phyloP scores from a whole-genome alignment of 1,139 yeast species.

The Yarrowia galli region DNA sequence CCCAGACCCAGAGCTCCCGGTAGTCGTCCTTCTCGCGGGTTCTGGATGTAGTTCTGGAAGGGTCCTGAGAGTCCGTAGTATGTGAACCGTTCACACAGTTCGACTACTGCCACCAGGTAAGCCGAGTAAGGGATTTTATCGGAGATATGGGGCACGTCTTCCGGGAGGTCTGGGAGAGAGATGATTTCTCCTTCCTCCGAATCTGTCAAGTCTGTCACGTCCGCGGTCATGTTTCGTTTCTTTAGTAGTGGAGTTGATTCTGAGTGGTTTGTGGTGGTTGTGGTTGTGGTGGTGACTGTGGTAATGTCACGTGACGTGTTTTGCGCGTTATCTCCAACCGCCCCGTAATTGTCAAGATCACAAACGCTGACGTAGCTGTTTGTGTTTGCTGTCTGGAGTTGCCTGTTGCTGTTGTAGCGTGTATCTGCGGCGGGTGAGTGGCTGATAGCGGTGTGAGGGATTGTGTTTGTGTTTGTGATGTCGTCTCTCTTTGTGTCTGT shows the following conservation, averaged over 20 bases:
- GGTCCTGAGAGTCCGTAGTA: slow-evolving; percentile 81
- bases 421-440: neutral
- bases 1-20: slow-evolving; percentile 72
- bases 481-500: neutral
- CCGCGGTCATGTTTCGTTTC: neutral
- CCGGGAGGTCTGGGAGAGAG: slow-evolving; percentile 48
- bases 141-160: slow-evolving; percentile 51
- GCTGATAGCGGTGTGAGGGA: too few relatives aligned
- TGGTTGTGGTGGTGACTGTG: neutral
- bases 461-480: neutral
- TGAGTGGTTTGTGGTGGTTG: too few relatives aligned
- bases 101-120: slow-evolving; percentile 79
- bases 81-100: slow-evolving; percentile 81
- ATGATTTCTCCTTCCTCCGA: slow-evolving; percentile 14
- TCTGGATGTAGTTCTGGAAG: slow-evolving; percentile 79
- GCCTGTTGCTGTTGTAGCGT: slow-evolving; percentile 7
- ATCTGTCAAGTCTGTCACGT: neutral
- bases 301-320: neutral
- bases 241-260: neutral
- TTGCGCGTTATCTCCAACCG: neutral
- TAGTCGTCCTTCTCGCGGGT: slow-evolving; percentile 50
- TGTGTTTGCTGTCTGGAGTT: neutral
- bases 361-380: slow-evolving; percentile 4
- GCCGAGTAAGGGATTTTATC: slow-evolving; percentile 58
- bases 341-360: slow-evolving; percentile 3